Evolutionary conservation across 1,139 yeast genomes (phyloP).

Genomic region (Scheffersomyces titani): DNA sequence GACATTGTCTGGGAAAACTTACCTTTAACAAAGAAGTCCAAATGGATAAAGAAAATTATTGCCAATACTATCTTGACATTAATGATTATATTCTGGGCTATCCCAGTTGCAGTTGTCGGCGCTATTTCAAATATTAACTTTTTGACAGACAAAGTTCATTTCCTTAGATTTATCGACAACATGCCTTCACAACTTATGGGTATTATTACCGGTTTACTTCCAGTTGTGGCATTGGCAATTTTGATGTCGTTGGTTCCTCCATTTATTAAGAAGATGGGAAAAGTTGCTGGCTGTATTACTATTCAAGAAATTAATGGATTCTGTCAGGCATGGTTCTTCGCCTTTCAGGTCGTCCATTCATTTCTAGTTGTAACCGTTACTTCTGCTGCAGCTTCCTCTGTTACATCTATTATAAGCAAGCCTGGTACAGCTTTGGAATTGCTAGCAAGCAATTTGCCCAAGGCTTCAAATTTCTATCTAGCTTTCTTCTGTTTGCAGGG

Average conservation of each 20-base stretch:
- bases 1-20: constrained; percentile 85
- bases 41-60: constrained; percentile 41
- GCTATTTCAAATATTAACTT: constrained; percentile 72
- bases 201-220: constrained; percentile 72
- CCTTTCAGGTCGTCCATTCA: constrained; percentile 84
- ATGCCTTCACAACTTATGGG: constrained; percentile 62
- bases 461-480: constrained; percentile 70
- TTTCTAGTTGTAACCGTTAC: constrained; percentile 81
- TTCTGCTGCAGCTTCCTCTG: constrained; percentile 75
- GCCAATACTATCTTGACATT: constrained; percentile 48
- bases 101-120: constrained; percentile 86
- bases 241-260: constrained; percentile 81
- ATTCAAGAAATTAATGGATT: constrained; percentile 71
- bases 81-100: constrained; percentile 76
- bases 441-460: constrained; percentile 63
- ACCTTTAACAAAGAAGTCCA: constrained; percentile 40
- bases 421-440: constrained; percentile 59
- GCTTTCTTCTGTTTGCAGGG: constrained; percentile 52
- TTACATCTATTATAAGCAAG: constrained; percentile 50
- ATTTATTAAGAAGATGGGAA: constrained; percentile 67
- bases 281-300: constrained; percentile 69
- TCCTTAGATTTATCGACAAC: constrained; percentile 62
- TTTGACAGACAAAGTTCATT: constrained; percentile 59
- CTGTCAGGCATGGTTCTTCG: constrained; percentile 85
- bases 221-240: constrained; percentile 64